These are phyloP conservation scores for Leccinum sublutescens DNA, from an alignment of 768 basidiomycete species.

Conservation along the genomic window DNA sequence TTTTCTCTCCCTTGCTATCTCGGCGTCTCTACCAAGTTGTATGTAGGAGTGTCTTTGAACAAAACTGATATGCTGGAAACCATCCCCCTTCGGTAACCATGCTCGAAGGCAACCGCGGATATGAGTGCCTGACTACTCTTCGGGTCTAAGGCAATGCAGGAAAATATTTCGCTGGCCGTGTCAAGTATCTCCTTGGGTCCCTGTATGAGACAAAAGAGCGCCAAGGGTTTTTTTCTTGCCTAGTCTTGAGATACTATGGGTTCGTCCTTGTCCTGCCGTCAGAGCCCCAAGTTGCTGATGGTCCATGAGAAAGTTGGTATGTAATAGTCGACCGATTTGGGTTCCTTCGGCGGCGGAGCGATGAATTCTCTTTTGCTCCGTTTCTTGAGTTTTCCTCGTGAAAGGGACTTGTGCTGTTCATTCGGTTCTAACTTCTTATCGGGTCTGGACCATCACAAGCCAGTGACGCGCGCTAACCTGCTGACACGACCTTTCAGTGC, in stretches of 20 bases:
- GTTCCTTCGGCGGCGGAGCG: not conserved
- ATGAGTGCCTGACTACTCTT: not conserved
- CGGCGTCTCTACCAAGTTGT: not conserved
- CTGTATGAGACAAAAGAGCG: not conserved
- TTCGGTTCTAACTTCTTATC: not conserved
- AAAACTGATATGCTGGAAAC: not conserved
- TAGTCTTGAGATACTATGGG: not conserved
- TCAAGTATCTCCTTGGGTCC: not conserved
- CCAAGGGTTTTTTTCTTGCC: not conserved
- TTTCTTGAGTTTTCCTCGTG: not conserved
- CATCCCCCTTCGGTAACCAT: not conserved
- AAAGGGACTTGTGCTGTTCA: not conserved
- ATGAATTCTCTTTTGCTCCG: not conserved
- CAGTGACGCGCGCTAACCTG: not conserved
- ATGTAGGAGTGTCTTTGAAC: not conserved
- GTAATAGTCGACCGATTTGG: not conserved
- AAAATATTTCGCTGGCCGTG: not conserved
- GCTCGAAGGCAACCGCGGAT: not conserved
- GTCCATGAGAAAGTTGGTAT: constrained; percentile 11
- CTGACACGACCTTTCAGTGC: too few species aligned
- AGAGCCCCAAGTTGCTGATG: not conserved
- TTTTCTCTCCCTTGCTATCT: not conserved
- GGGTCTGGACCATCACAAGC: not conserved
- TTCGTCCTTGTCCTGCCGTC: not conserved
- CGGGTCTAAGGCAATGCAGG: not conserved